phyloP scores from a whole-genome alignment of 805 yeast species.

The Lipomyces mesembrius region DNA sequence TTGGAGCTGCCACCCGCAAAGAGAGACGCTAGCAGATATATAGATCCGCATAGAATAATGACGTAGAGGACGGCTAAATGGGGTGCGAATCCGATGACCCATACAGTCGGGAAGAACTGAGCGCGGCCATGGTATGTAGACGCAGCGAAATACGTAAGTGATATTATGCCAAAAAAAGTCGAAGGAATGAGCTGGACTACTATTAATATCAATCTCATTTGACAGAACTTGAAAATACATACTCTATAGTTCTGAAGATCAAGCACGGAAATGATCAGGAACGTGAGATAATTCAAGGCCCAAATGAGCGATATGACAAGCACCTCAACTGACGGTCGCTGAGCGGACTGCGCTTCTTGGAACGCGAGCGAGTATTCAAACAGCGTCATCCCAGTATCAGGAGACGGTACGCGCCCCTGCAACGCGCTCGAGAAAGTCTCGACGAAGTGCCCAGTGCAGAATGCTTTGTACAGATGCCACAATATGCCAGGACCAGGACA shows the following conservation, averaged over 20 bases:
- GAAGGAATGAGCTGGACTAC: slow-evolving; percentile 59
- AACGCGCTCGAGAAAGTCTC: slow-evolving; percentile 68
- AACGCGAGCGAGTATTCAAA: slow-evolving; percentile 78
- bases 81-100: slow-evolving; percentile 66
- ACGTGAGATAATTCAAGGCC: slow-evolving; percentile 59
- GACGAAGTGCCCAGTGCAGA: slow-evolving; percentile 64
- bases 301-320: slow-evolving; percentile 60
- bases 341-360: slow-evolving; percentile 65
- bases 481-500: slow-evolving; percentile 58
- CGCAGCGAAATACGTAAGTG: slow-evolving; percentile 55
- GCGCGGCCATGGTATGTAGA: slow-evolving; percentile 51
- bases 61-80: slow-evolving; percentile 61
- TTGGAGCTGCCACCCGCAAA: slow-evolving; percentile 55
- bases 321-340: slow-evolving; percentile 58
- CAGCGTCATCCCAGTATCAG: slow-evolving; percentile 70
- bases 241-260: slow-evolving; percentile 57
- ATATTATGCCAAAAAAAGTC: slow-evolving; percentile 58
- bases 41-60: slow-evolving; percentile 55
- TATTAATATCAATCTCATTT: slow-evolving; percentile 2
- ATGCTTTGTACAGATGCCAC: slow-evolving; percentile 62
- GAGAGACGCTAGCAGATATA: slow-evolving; percentile 63
- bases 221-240: background rate
- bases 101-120: slow-evolving; percentile 58
- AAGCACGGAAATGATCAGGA: slow-evolving; percentile 66
- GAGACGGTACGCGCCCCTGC: slow-evolving; percentile 59